Base-by-base conservation (phyloP, 2,329 filamentous ascomycete species). In the Biscogniauxia sp. region DNA sequence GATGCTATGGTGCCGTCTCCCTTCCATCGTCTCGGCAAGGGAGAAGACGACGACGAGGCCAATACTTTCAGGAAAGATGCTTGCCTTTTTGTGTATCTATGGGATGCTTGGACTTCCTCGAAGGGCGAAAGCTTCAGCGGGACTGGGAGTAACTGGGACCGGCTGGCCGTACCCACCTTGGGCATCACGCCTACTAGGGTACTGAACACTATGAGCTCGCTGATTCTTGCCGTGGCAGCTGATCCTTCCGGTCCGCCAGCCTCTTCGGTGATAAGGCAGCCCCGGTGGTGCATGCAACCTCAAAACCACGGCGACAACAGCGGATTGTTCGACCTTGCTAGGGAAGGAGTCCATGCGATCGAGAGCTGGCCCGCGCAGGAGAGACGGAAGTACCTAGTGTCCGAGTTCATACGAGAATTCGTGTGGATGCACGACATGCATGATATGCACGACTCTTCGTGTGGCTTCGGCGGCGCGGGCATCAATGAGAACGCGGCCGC, bases 201-300 rank as follows among this genome's bases (percentile, higher is more conserved):
- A 51, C 58, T 68, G 37, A 58, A 50, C 51, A 64, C 55, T 9
- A 64, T 68, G 66, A 61, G 61, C 53, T 60, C 58, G 3, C 51
- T 67, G 2, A 61, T 67, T 32, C 55, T 60, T 1, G 28, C 26
- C 25, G 51, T 49, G 15, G 53, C 37, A 32, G 45, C 9, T 19
- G n/a, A 50, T 8, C n/a, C 15, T 5, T 8, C 41, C 32, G 54
- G n/a, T 15, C 17, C 37, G 13, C 41, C 13, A 37, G 25, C 60
- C 23, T 8, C 15, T n/a, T 26, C 26, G 11, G 53, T 37, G 2
- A 53, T 19, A 28, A 17, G 37, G 13, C 37, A 17, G 37, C 37
- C 3, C 37, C 37, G 37, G 5, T 53, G 52, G 19, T 8, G 17
- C 17, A 25, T 17, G 3, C 23, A 51, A 9, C 6, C 20, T 8